A percentile compares a stretch with the other conserved stretches of the same genome.
Evolutionary conservation across 306 rosid genomes (phyloP).

Genomic region (Prinsepia uniflora): DNA sequence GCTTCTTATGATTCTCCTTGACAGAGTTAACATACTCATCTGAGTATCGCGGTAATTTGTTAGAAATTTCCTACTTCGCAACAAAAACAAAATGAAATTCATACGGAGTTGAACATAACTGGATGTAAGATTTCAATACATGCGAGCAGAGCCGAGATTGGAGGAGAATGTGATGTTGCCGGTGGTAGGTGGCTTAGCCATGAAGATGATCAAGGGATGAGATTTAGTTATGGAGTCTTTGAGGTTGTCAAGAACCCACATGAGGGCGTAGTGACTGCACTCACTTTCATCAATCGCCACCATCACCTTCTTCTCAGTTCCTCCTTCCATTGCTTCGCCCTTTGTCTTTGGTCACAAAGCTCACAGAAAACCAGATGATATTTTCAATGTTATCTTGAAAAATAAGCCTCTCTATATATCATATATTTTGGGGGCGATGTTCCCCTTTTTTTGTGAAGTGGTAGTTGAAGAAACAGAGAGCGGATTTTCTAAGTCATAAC

Average conservation of each 20-base stretch:
- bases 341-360: neutral
- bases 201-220: conserved; percentile 34
- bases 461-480: conserved; percentile 18
- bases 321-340: conserved; percentile 10
- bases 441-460: conserved; percentile 5
- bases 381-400: too few relatives aligned
- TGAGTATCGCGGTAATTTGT: neutral
- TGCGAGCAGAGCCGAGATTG: conserved; percentile 40
- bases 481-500: conserved; percentile 18
- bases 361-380: neutral
- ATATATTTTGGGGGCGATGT: neutral
- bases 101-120: conserved; percentile 31
- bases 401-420: neutral
- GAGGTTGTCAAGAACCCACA: conserved; percentile 46
- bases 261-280: conserved; percentile 37
- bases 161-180: conserved; percentile 30
- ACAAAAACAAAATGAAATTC: neutral
- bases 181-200: conserved; percentile 37
- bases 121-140: conserved; percentile 30
- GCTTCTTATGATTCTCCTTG: conserved; percentile 39
- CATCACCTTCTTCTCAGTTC: conserved; percentile 40
- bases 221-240: conserved; percentile 34
- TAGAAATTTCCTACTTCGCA: neutral
- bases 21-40: conserved; percentile 22
- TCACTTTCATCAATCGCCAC: conserved; percentile 55